Evolutionary conservation across 352 stramenopile genomes (phyloP).

Genomic region (Globisporangium emineosum): DNA sequence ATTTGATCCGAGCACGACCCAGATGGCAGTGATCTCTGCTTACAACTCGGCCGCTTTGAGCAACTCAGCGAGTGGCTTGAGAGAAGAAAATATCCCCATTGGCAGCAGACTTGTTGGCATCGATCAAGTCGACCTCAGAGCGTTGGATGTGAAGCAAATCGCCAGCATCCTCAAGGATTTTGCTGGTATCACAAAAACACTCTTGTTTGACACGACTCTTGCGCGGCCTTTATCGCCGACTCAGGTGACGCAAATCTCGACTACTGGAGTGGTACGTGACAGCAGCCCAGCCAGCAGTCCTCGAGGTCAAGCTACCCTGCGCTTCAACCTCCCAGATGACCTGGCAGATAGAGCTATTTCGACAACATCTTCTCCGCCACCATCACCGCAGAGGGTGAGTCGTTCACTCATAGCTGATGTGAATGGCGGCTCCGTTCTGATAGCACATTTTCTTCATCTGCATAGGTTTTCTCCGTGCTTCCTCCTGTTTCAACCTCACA

Average conservation of each 20-base stretch:
- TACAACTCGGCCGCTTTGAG: slow-evolving; percentile 8
- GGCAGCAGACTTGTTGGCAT: slow-evolving; percentile 51
- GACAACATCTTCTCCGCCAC: not conserved
- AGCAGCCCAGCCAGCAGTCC: slow-evolving; percentile 2
- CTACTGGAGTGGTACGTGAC: not conserved
- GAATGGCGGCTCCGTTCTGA: not conserved
- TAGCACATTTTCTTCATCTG: not conserved
- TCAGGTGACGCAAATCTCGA: not conserved
- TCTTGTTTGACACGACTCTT: slow-evolving; percentile 38
- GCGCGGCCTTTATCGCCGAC: not conserved
- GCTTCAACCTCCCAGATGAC: not conserved
- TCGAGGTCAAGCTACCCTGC: not conserved
- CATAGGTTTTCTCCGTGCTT: not conserved
- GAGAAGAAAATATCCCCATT: slow-evolving; percentile 23
- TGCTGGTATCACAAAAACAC: slow-evolving; percentile 17
- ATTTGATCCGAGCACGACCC: slow-evolving; percentile 23
- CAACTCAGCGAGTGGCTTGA: slow-evolving; percentile 19
- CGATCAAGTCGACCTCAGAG: slow-evolving; percentile 41
- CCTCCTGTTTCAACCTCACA: not conserved
- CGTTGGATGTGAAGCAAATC: slow-evolving; percentile 33
- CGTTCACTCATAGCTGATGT: not conserved
- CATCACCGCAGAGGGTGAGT: not conserved
- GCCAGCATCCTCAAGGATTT: slow-evolving; percentile 32
- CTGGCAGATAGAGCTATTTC: not conserved
- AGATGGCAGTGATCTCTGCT: slow-evolving; percentile 22